phyloP scores from a whole-genome alignment of 2,329 filamentous ascomycete genomes.

The Cercospora sp. region DNA sequence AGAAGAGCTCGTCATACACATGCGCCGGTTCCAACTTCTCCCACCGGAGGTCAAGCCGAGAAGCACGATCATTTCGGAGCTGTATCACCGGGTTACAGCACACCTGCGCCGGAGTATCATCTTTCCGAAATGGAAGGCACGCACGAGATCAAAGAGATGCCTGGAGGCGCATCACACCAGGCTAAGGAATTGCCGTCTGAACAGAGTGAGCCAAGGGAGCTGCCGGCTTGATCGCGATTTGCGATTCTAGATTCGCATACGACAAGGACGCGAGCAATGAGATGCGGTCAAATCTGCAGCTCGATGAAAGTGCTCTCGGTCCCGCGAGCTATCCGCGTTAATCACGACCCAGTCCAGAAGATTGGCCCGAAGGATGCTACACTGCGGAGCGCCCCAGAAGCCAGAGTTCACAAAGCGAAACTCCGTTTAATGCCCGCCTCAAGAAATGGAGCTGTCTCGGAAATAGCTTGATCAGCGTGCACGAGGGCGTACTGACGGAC shows the following conservation, averaged over 20 bases:
- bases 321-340: too few relatives aligned
- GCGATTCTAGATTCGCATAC: neutral
- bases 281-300: neutral
- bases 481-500: neutral
- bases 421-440: neutral
- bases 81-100: neutral
- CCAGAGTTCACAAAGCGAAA: neutral
- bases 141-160: conserved; percentile 11
- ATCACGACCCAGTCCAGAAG: too few relatives aligned
- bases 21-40: neutral
- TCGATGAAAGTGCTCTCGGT: neutral
- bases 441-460: neutral
- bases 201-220: conserved; percentile 7
- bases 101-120: conserved; percentile 13
- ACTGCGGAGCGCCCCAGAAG: neutral
- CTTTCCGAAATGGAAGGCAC: conserved; percentile 15
- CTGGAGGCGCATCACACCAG: neutral
- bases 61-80: conserved; percentile 7
- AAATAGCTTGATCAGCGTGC: too few relatives aligned
- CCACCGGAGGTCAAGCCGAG: neutral
- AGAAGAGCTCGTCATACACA: conserved; percentile 11
- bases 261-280: neutral
- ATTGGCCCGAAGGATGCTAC: neutral
- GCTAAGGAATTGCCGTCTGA: conserved; percentile 12
- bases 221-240: conserved; percentile 6